Evolutionary conservation across 305 asterid species (phyloP).

Genomic region (Fraxinus greggii): DNA sequence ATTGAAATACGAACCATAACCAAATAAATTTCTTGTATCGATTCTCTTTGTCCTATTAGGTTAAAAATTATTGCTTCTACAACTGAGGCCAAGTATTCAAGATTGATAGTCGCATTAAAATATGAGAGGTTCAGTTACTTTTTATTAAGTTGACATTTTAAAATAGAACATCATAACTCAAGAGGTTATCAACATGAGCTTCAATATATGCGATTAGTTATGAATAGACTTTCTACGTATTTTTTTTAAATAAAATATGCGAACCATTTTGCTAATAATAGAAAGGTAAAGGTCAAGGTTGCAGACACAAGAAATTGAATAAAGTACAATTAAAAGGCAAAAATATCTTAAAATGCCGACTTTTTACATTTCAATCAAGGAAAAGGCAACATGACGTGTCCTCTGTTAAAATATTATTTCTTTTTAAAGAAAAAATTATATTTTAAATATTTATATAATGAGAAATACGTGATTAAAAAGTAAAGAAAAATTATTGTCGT

Average conservation of each 20-base stretch:
- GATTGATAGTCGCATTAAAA: no score
- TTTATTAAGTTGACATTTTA: not conserved
- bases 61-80: no score
- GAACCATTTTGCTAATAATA: slow-evolving; percentile 36
- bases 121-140: not conserved
- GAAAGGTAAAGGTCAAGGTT: slow-evolving; percentile 32
- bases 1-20: no score
- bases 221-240: slow-evolving; percentile 17
- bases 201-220: not conserved
- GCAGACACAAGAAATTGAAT: not conserved
- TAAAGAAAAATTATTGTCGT: no score
- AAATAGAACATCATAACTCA: no score
- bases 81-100: no score
- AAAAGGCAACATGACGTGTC: not conserved
- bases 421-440: no score
- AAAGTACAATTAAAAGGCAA: not conserved
- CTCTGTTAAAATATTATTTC: not conserved
- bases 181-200: not conserved
- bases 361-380: not conserved
- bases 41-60: no score
- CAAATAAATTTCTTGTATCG: no score
- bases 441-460: no score
- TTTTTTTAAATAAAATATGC: slow-evolving; percentile 6
- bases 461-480: no score
- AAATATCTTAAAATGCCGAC: not conserved